Conservation (phyloP, 139 green algal species). For the Chlamydomonas schloesseri region DNA sequence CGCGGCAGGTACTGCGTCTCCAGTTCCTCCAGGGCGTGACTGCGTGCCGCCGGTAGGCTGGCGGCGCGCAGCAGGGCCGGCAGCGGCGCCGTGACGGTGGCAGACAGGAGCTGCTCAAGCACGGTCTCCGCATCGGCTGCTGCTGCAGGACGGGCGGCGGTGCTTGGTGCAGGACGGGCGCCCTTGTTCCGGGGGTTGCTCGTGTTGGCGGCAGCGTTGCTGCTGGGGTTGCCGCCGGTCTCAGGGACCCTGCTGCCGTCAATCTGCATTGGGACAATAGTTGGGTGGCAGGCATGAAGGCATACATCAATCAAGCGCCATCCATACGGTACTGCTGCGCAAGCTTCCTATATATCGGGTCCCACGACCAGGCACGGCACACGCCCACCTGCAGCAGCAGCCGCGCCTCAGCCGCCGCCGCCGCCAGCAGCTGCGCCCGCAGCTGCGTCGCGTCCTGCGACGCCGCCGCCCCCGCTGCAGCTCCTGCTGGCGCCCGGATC, state of each 20-base stretch:
- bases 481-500: neutral
- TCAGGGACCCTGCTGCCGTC: too few species aligned
- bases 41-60: neutral
- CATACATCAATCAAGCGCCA: too few species aligned
- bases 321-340: too few species aligned
- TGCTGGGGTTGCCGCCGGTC: neutral
- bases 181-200: neutral
- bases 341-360: too few species aligned
- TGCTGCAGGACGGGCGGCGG: neutral
- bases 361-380: neutral
- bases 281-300: too few species aligned
- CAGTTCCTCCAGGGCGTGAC: neutral
- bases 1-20: neutral
- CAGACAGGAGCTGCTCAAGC: neutral
- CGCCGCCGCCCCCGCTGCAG: neutral
- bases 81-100: neutral
- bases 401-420: neutral
- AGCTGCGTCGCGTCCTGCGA: slow-evolving; percentile 8
- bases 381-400: neutral
- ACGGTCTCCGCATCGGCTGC: neutral
- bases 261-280: too few species aligned
- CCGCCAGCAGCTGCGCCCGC: slow-evolving; percentile 15
- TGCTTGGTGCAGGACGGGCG: neutral
- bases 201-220: neutral
- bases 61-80: neutral